phyloP scores from a whole-genome alignment of 768 basidiomycete species.

The Ephemerocybe angulata region DNA sequence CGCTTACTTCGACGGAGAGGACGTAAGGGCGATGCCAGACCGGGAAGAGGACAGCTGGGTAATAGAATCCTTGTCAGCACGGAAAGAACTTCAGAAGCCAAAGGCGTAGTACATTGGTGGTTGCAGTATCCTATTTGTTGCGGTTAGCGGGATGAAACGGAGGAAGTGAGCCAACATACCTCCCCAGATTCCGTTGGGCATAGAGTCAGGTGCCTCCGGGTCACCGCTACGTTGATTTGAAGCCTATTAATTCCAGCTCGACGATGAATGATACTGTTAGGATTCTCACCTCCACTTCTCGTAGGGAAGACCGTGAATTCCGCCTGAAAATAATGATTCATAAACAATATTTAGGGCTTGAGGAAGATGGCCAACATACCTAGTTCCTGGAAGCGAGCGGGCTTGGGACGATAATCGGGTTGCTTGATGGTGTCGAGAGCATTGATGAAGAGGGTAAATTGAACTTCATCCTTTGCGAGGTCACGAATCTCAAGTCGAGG shows the following conservation, averaged over 20 bases:
- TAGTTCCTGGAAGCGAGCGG: background rate
- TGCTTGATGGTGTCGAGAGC: background rate
- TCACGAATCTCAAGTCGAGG: background rate
- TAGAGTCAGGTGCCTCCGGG: background rate
- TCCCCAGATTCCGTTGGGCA: background rate
- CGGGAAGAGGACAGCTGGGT: background rate
- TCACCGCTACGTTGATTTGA: too few species aligned
- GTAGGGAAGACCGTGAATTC: background rate
- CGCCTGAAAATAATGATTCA: background rate
- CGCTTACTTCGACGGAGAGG: background rate
- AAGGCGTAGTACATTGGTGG: conserved; percentile 1
- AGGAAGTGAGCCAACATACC: too few species aligned
- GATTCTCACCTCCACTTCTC: background rate
- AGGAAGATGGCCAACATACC: background rate
- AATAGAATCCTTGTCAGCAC: background rate
- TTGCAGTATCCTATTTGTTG: background rate
- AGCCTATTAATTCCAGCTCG: too few species aligned
- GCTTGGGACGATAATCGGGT: background rate
- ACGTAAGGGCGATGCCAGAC: conserved; percentile 1
- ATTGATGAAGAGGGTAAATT: background rate
- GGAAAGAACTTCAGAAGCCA: too few species aligned
- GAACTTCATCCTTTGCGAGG: background rate
- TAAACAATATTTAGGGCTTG: background rate
- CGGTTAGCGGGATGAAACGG: too few species aligned
- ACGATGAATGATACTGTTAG: too few species aligned